Percentiles rank a stretch among this genome's conserved stretches.
Evolutionary conservation across 106 monocot genomes (phyloP).

Genomic region (Iris macrosiphon): DNA sequence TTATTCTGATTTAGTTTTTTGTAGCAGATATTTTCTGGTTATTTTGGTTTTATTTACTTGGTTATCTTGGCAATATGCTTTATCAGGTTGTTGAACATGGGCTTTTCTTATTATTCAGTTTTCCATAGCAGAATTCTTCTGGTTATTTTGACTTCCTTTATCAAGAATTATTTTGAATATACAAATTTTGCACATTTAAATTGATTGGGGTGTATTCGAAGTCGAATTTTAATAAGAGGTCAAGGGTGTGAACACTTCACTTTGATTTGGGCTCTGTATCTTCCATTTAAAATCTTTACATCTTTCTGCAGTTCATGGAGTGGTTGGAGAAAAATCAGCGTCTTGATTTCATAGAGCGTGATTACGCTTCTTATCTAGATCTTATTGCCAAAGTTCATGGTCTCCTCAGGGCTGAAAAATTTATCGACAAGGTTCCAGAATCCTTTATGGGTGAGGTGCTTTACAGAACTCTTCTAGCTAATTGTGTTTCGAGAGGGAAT

Average conservation of each 20-base stretch:
- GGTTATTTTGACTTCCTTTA: neutral
- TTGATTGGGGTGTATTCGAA: neutral
- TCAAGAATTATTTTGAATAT: neutral
- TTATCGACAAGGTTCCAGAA: constrained; percentile 54
- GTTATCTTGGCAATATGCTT: too few species aligned
- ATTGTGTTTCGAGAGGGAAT: constrained; percentile 45
- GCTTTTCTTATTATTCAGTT: neutral
- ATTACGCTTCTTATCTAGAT: constrained; percentile 63
- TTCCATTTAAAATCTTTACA: neutral
- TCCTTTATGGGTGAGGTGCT: constrained; percentile 44
- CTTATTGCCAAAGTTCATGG: constrained; percentile 62
- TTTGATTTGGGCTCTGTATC: too few species aligned
- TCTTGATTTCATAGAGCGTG: constrained; percentile 59
- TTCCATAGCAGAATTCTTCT: neutral
- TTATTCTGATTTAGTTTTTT: too few species aligned
- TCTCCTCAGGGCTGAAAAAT: constrained; percentile 54
- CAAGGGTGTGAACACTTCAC: too few species aligned
- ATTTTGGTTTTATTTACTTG: too few species aligned
- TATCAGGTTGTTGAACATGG: too few species aligned
- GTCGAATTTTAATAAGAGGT: neutral
- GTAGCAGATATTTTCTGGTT: too few species aligned
- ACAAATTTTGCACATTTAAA: neutral
- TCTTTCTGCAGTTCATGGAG: constrained; percentile 54
- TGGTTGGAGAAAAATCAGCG: constrained; percentile 65
- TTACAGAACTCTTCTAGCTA: constrained; percentile 71